Evolutionary conservation across 148 eudicot genomes (phyloP), one percentile per base, ranked within the genome.

Genomic region (Camellia lanceoleosa): DNA sequence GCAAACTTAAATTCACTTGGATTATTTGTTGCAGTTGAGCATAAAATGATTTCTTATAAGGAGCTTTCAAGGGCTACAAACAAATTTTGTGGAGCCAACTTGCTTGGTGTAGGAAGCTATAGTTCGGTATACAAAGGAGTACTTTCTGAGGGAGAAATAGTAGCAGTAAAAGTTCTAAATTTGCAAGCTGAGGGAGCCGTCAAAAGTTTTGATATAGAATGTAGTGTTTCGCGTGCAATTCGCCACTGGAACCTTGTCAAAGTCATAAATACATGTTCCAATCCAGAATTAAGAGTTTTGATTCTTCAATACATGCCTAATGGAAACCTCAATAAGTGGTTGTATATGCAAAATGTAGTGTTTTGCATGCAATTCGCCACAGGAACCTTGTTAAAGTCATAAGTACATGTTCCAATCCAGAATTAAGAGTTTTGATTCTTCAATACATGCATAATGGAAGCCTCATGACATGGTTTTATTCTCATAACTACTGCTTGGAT

Each of bases 111-210:
- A 13, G 73, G 73, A 41, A 70, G 47, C 30, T 70, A 7, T 19
- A 15, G 51, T 47, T 70, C 73, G 3, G 73, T 70, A 12, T 70
- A 70, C 73, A 70, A 70, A 70, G 73, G 73, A 5, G 13, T n/a
- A 70, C n/a, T 70, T 0, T 5, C 5, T 2, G n/a, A 70, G 46
- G 55, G 73, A 38, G 52, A 6, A 70, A 5, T 44, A 14, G 51
- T 70, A 3, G 73, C 73, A 4, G 73, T 70, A 47, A 70, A 70
- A 70, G 44, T 70, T 41, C 52, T 70, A 5, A 70, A 70, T 44
- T 47, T 70, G 49, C 73, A 70, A 70, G 3, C 14, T 10, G 52
- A 70, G 51, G 49, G 51, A 7, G 49, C 73, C 0, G 2, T 70
- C 73, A 70, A 70, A 38, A 70, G 56, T 54, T 54, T 54, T 54